phyloP scores from a whole-genome alignment of 1,139 yeast species.

The Sugiyamaella neomexicana region DNA sequence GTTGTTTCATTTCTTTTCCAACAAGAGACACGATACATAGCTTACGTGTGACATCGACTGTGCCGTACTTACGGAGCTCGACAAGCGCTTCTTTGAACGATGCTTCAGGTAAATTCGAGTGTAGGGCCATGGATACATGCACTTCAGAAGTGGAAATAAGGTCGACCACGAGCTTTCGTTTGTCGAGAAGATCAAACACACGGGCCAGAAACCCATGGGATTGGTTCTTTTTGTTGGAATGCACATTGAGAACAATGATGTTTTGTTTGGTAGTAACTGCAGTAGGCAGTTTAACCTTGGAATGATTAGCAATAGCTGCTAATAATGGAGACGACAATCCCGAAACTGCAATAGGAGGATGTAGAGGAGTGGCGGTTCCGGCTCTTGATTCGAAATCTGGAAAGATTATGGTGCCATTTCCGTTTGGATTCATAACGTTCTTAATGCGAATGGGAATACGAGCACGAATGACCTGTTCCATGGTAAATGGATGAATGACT shows the following conservation, averaged over 20 bases:
- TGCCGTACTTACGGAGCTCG: slow-evolving; percentile 77
- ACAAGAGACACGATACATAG: slow-evolving; percentile 92
- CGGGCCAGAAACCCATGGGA: slow-evolving; percentile 95
- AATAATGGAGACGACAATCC: slow-evolving; percentile 43
- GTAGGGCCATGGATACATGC: slow-evolving; percentile 96
- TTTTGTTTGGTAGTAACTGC: slow-evolving; percentile 95
- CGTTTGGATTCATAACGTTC: slow-evolving; percentile 89
- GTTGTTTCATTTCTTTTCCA: slow-evolving; percentile 95
- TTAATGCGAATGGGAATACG: slow-evolving; percentile 95
- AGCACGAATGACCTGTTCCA: slow-evolving; percentile 97
- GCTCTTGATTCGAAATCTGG: slow-evolving; percentile 89
- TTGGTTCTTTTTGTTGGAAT: slow-evolving; percentile 87
- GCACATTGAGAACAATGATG: slow-evolving; percentile 88
- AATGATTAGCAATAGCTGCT: slow-evolving; percentile 33
- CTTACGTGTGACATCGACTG: slow-evolving; percentile 82
- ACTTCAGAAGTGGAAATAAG: slow-evolving; percentile 96
- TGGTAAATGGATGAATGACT: slow-evolving; percentile 97
- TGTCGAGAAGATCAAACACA: slow-evolving; percentile 83
- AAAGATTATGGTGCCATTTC: slow-evolving; percentile 88
- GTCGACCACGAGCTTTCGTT: slow-evolving; percentile 84
- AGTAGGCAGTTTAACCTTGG: slow-evolving; percentile 70
- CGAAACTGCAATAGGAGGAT: slow-evolving; percentile 80
- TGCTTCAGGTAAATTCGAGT: slow-evolving; percentile 62
- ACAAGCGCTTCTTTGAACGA: slow-evolving; percentile 65
- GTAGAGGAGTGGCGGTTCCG: slow-evolving; percentile 91